Evolutionary conservation across 768 basidiomycete genomes (phyloP), one percentile per base, ranked within the genome.

Genomic region (Leccinum fibrillosum): DNA sequence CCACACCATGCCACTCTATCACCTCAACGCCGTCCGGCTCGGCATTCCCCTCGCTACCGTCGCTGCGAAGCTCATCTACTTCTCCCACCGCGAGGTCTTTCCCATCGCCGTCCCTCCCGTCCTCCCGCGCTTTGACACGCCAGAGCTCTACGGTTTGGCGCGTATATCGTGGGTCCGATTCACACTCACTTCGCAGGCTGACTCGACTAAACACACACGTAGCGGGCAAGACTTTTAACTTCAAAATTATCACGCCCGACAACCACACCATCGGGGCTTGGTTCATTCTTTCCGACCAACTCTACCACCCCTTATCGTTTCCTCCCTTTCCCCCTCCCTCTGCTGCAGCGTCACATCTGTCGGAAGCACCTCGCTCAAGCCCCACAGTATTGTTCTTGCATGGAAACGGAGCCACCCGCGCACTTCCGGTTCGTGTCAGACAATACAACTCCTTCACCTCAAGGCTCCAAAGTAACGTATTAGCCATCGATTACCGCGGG

Each of bases 301-400:
- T 81, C 64, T 90, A 89, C 69, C 82, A 80, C 52, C 74, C 75
- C 10, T 68, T 82, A 50, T 74, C 80, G 3, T 69, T 69, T 21
- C 71, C 71, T 0, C 74, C 81, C 23, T 74, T 25, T 25, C 25
- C 25, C 25, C 25, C 78, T 3, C 61, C 66, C 17, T 64, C 74
- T 32, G 73, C 71, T 0, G 68, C 75, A 17, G 70, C 77, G 15
- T 66, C 74, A 3, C 78, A 80, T 45, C 75, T 92, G 35, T 68
- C 78, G 15, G 62, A 75, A 19, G 88, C 91, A 1, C 72, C 94
- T 17, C 72, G 74, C 12, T 62, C 74, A 1, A 72, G 80, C 26
- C 92, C 92, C 0, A 94, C 89, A 0, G 76, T 96, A n/a, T 77
- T 98, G n/a, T 96, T 90, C 74, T 78, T 95, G 45, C 96, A 98